Conservation (phyloP, 169 alveolate species). For the Plasmodium adleri region DNA sequence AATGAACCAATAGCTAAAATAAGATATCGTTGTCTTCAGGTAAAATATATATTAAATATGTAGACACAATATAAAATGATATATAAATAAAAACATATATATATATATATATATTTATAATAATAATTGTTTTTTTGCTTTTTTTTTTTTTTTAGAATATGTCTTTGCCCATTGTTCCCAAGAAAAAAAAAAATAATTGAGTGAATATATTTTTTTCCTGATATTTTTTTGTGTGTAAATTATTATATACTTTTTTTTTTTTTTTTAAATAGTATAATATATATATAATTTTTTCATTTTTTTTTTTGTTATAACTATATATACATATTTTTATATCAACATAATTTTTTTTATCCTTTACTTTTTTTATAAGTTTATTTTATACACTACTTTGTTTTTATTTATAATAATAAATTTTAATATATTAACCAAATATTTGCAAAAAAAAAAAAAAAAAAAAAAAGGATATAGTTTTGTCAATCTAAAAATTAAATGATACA, state of each 20-base stretch:
- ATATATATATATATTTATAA: conserved; percentile 18
- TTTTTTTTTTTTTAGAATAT: conserved; percentile 51
- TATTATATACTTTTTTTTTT: background rate
- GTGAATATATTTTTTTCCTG: conserved; percentile 19
- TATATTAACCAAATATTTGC: too few relatives aligned
- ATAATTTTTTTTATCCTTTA: too few relatives aligned
- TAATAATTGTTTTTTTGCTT: conserved; percentile 9
- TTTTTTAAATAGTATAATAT: background rate
- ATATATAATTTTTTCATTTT: too few relatives aligned
- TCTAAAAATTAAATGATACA: too few relatives aligned
- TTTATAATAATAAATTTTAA: too few relatives aligned
- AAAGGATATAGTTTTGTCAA: too few relatives aligned
- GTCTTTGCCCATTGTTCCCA: conserved; percentile 68
- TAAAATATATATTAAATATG: conserved; percentile 9
- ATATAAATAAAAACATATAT: background rate
- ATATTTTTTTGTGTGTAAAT: conserved; percentile 6
- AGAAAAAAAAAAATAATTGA: conserved; percentile 26
- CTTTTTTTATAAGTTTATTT: too few relatives aligned
- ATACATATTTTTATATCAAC: too few relatives aligned
- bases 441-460: too few relatives aligned
- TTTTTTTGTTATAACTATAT: too few relatives aligned
- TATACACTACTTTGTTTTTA: too few relatives aligned
- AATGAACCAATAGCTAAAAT: conserved; percentile 91
- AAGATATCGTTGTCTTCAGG: conserved; percentile 89
- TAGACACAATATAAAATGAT: too few relatives aligned